A percentile compares a stretch with the other conserved stretches of the same genome.
Conservation (phyloP, 768 basidiomycete genomes). For the Asterophora lycoperdoides region DNA sequence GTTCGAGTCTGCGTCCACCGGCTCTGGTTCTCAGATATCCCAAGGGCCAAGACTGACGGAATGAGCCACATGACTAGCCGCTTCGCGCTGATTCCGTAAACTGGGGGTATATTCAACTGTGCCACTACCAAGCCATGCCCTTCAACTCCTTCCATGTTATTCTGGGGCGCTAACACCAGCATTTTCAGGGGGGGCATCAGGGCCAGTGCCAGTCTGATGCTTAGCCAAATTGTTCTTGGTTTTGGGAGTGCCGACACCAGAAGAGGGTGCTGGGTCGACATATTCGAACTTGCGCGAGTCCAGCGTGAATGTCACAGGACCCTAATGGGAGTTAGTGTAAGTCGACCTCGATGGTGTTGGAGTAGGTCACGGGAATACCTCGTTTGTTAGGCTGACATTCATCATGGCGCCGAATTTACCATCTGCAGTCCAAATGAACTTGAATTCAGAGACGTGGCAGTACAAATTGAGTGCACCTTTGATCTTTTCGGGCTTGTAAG, state of each 20-base stretch:
- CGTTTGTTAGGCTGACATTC: constrained; percentile 83
- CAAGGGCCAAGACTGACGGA: no score
- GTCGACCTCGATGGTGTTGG: constrained; percentile 29
- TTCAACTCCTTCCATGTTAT: no score
- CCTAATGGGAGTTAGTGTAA: constrained; percentile 42
- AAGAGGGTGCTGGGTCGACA: constrained; percentile 25
- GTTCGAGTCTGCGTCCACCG: no score
- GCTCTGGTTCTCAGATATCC: no score
- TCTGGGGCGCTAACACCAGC: no score
- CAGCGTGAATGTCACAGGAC: constrained; percentile 81
- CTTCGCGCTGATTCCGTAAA: no score
- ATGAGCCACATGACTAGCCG: no score
- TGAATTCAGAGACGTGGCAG: constrained; percentile 2
- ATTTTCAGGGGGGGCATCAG: no score
- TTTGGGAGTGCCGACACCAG: constrained; percentile 10
- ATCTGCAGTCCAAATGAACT: constrained; percentile 43
- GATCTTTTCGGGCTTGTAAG: constrained; percentile 73
- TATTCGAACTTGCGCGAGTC: constrained; percentile 81
- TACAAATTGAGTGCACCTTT: constrained; percentile 49
- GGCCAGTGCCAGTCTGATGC: no score
- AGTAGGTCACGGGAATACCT: constrained; percentile 44
- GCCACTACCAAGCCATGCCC: no score
- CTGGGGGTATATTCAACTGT: no score
- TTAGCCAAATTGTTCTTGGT: no score
- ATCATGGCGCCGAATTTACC: constrained; percentile 98